phyloP scores from a whole-genome alignment of 2,329 filamentous ascomycete species.

The Aspergillus eucalypticola region DNA sequence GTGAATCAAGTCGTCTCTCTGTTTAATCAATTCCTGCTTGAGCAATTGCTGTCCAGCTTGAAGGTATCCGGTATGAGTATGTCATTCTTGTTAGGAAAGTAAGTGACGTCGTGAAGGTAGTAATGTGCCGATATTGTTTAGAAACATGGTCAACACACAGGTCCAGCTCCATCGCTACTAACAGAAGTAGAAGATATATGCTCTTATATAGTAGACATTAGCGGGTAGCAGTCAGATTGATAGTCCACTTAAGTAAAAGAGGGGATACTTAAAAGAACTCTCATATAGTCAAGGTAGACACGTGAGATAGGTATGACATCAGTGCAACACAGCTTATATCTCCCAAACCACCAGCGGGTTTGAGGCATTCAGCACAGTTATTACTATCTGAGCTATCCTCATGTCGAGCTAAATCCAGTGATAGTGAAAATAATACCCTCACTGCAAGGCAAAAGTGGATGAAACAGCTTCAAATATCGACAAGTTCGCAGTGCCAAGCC shows the following conservation, averaged over 20 bases:
- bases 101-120: background rate
- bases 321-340: background rate
- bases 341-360: background rate
- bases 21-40: background rate
- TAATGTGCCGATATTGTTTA: background rate
- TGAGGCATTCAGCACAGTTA: too few species aligned
- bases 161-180: background rate
- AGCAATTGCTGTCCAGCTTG: background rate
- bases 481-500: slow-evolving; percentile 14
- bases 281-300: background rate
- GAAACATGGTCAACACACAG: too few species aligned
- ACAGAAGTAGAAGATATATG: too few species aligned
- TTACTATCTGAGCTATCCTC: background rate
- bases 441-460: background rate
- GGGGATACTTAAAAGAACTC: too few species aligned
- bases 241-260: background rate
- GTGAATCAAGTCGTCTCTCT: background rate
- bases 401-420: background rate
- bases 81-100: background rate
- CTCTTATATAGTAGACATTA: too few species aligned
- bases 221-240: background rate
- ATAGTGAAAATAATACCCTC: background rate
- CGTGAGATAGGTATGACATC: slow-evolving; percentile 6
- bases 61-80: background rate
- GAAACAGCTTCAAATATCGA: background rate